Conservation (phyloP, 2,329 filamentous ascomycete species). For the Colletotrichum sublineola region DNA sequence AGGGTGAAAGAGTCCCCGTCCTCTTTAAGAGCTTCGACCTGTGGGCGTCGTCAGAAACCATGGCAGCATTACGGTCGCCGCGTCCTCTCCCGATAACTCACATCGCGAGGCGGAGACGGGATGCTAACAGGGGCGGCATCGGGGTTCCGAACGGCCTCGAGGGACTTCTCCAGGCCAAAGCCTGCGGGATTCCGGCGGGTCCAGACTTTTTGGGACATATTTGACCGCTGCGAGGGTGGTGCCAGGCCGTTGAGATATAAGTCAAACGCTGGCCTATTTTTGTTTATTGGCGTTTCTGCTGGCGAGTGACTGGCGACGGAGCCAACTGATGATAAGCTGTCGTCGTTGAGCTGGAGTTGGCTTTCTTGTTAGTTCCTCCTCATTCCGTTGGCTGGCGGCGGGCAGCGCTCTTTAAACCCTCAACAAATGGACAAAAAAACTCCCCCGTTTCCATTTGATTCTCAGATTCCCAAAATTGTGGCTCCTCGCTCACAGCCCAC, state of each 20-base stretch:
- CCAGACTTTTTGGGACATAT: slow-evolving; percentile 52
- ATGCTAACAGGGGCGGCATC: slow-evolving; percentile 33
- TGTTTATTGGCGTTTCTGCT: not conserved
- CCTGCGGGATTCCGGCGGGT: slow-evolving; percentile 47
- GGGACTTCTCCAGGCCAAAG: slow-evolving; percentile 46
- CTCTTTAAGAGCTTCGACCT: slow-evolving; percentile 50
- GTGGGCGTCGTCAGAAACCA: not conserved
- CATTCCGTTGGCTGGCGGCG: not conserved
- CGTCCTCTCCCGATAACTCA: slow-evolving; percentile 22
- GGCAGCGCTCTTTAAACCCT: slow-evolving; percentile 1
- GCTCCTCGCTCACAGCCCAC: slow-evolving; percentile 19
- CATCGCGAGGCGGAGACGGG: slow-evolving; percentile 41
- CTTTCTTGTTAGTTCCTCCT: not conserved
- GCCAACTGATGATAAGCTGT: not conserved
- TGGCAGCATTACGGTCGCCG: too few relatives aligned
- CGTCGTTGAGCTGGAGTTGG: slow-evolving; percentile 1
- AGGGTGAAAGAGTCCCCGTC: slow-evolving; percentile 60
- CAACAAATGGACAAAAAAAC: slow-evolving; percentile 1
- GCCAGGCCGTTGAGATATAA: not conserved
- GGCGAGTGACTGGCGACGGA: not conserved
- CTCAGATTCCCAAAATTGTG: slow-evolving; percentile 23
- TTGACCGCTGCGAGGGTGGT: slow-evolving; percentile 54
- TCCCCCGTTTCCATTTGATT: not conserved
- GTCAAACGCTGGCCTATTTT: not conserved
- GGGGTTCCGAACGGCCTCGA: slow-evolving; percentile 45